Base-by-base conservation (phyloP, 441 rosid genomes). In the Melastoma candidum region DNA sequence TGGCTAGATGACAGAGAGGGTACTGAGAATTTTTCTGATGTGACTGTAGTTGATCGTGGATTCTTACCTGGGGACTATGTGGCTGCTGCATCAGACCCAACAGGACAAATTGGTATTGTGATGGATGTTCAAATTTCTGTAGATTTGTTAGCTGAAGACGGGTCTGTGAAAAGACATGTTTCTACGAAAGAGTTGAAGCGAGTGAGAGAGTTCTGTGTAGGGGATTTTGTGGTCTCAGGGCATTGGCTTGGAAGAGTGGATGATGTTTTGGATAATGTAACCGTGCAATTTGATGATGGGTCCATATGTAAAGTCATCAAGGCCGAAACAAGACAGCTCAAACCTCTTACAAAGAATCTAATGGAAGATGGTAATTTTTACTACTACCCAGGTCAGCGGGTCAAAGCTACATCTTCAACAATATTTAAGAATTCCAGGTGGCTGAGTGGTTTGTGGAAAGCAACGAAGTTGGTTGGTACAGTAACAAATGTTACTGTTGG, bases 171-270 rank as follows among this genome's bases (percentile, higher is more conserved):
- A 65, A 76, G 78, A 63, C 85, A 79, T 66, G 64, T 85, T 43
- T 74, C 95, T 49, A 71, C 95, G 45, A 87, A 68, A 73, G 67
- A 82, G 47, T 65, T 94, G 80, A 78, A 70, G 69, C 95, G 97
- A 1, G 94, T 94, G 55, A 82, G 90, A 71, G 96, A 82, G 64
- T 83, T 94, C 54, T 63, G 80, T 55, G 74, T 76, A 56, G 99
- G 97, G 48, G 99, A 93, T 74, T 80, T 78, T 74, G 96, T 89
- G 63, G 84, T 89, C 64, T 78, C 74, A 63, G 95, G 95, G 32
- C 90, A 97, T 7, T 93, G 97, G 99, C 65, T 93, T 52, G 97
- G 99, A 62, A 79, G 95, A 75, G 69, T 93, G 70, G 90, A 87
- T 74, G 97, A 90, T 71, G 85, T 93, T 60, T 67, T 81, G 63